Evolutionary conservation across 177 flowering plant species (phyloP).

Genomic region (Vitis hybrid): DNA sequence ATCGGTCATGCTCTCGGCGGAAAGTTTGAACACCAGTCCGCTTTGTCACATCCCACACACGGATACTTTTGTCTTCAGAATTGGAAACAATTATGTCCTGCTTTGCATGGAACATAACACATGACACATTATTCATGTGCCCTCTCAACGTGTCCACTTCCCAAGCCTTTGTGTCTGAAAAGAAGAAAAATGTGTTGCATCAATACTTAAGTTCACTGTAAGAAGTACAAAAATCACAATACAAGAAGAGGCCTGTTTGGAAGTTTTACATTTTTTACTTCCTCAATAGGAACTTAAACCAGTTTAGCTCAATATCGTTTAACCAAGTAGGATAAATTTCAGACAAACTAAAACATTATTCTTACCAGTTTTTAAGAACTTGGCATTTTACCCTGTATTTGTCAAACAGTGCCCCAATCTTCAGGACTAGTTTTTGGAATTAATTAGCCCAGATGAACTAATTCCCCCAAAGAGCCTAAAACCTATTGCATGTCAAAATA

Average conservation of each 20-base stretch:
- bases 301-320: not conserved
- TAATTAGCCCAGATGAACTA: too few relatives aligned
- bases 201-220: not conserved
- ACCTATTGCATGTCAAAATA: not conserved
- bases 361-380: too few relatives aligned
- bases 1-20: constrained; percentile 80
- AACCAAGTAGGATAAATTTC: not conserved
- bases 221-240: not conserved
- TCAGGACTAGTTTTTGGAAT: too few relatives aligned
- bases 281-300: not conserved
- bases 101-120: constrained; percentile 79
- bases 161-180: constrained; percentile 89
- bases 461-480: too few relatives aligned
- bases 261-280: not conserved
- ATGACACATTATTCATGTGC: constrained; percentile 91
- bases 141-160: constrained; percentile 91
- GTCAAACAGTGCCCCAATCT: too few relatives aligned
- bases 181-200: not conserved
- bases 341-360: too few relatives aligned
- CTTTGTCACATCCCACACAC: constrained; percentile 92
- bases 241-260: not conserved
- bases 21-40: constrained; percentile 80
- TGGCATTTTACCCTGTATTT: too few relatives aligned
- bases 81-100: constrained; percentile 89
- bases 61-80: constrained; percentile 90